A percentile compares a stretch with the other conserved stretches of the same genome.
phyloP scores from a whole-genome alignment of 768 basidiomycete species.

The Mycena indigotica region DNA sequence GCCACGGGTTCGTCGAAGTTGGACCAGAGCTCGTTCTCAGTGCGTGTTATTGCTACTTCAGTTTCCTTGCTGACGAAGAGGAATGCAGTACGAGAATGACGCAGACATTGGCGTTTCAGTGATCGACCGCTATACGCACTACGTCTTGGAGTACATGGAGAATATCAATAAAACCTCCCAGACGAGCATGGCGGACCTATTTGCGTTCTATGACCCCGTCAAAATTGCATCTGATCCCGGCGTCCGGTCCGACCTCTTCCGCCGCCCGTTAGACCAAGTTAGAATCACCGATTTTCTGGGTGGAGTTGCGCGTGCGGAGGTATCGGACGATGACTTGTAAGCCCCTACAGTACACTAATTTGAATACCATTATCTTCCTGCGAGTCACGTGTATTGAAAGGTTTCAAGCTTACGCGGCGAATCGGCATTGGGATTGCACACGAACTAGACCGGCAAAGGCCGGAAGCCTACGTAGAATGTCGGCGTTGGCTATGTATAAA shows the following conservation, averaged over 20 bases:
- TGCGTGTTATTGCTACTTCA: constrained; percentile 39
- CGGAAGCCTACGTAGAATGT: too few relatives aligned
- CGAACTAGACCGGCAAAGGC: not conserved
- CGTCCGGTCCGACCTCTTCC: constrained; percentile 84
- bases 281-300: constrained; percentile 87
- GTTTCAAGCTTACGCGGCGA: not conserved
- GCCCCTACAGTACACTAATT: too few relatives aligned
- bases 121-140: constrained; percentile 94
- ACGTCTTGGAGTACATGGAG: constrained; percentile 89
- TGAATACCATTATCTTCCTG: too few relatives aligned
- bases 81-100: constrained; percentile 83
- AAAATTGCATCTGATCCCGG: constrained; percentile 86
- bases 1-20: constrained; percentile 86
- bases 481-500: too few relatives aligned
- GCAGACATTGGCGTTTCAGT: constrained; percentile 93
- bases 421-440: not conserved
- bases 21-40: constrained; percentile 92
- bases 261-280: constrained; percentile 58
- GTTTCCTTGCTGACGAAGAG: constrained; percentile 1
- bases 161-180: constrained; percentile 88
- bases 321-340: too few relatives aligned
- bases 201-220: constrained; percentile 72
- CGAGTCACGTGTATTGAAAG: too few relatives aligned
- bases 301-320: constrained; percentile 83
- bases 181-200: constrained; percentile 76